Evolutionary conservation across 1,284 basidiomycete genomes (phyloP).

Genomic region (Pascua guehoae): DNA sequence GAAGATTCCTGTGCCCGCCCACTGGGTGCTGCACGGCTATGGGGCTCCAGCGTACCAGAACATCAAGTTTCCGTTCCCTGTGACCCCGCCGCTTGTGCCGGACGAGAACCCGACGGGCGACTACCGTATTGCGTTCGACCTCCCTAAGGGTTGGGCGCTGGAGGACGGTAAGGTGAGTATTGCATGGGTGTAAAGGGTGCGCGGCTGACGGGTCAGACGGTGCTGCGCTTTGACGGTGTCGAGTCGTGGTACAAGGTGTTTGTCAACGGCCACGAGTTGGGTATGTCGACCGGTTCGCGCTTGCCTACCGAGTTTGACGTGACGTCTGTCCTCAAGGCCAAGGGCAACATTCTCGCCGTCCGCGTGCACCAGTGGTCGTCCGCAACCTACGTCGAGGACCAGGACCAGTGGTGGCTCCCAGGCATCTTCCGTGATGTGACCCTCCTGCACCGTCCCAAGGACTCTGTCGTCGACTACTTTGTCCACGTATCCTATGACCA

Average conservation of each 20-base stretch:
- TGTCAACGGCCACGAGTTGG: constrained; percentile 22
- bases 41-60: constrained; percentile 17
- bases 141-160: constrained; percentile 3
- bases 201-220: constrained; percentile 1
- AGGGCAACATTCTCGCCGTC: constrained; percentile 12
- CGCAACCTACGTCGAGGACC: constrained; percentile 24
- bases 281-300: constrained; percentile 15
- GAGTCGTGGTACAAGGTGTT: constrained; percentile 27
- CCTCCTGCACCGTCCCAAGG: constrained; percentile 20
- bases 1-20: constrained; percentile 10
- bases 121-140: constrained; percentile 12
- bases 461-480: constrained; percentile 19
- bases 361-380: constrained; percentile 25
- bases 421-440: constrained; percentile 29
- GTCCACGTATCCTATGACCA: constrained; percentile 24
- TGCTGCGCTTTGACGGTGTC: constrained; percentile 27
- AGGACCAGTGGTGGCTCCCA: constrained; percentile 32
- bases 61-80: constrained; percentile 16
- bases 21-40: constrained; percentile 18
- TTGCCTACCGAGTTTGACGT: constrained; percentile 24
- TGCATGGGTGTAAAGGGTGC: background rate
- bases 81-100: constrained; percentile 15
- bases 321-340: constrained; percentile 2
- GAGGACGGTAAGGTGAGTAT: constrained; percentile 2
- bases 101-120: constrained; percentile 20